Conservation (phyloP, 106 monocot species). For the Dendrobium catenatum region DNA sequence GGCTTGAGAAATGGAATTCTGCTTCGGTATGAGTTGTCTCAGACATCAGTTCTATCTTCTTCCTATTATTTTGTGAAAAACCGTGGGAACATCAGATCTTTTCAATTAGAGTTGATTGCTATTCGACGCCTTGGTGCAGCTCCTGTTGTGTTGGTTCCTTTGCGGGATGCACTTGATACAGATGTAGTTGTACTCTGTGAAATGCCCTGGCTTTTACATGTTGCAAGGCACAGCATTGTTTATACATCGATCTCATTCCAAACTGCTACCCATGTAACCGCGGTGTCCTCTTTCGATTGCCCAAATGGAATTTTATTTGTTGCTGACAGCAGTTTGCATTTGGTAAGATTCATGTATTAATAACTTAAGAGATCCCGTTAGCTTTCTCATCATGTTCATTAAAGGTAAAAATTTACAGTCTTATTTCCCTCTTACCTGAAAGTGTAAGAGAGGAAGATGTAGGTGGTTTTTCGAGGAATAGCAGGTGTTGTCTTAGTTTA, state of each 20-base stretch:
- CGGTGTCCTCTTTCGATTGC: conserved; percentile 66
- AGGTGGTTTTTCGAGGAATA: no score
- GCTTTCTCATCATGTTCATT: not conserved
- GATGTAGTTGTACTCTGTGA: conserved; percentile 89
- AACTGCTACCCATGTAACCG: conserved; percentile 80
- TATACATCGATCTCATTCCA: conserved; percentile 88
- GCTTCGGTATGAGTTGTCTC: conserved; percentile 88
- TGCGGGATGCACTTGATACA: conserved; percentile 62
- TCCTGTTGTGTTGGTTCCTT: conserved; percentile 77
- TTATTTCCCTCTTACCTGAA: not conserved
- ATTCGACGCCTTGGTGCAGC: conserved; percentile 73
- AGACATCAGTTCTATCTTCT: conserved; percentile 4
- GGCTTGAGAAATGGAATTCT: conserved; percentile 99
- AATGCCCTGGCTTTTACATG: conserved; percentile 83
- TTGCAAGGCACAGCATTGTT: conserved; percentile 72
- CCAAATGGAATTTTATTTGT: conserved; percentile 87
- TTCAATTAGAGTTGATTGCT: conserved; percentile 62
- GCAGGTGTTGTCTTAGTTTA: no score
- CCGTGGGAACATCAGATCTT: conserved; percentile 16
- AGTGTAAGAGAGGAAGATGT: no score
- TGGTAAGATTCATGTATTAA: conserved; percentile 42
- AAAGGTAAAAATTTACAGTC: not conserved
- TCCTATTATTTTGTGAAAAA: conserved; percentile 10
- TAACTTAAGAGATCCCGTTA: not conserved
- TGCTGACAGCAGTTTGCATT: conserved; percentile 71